Conservation (phyloP, 306 rosid genomes). For the Ormosia semicastrata region DNA sequence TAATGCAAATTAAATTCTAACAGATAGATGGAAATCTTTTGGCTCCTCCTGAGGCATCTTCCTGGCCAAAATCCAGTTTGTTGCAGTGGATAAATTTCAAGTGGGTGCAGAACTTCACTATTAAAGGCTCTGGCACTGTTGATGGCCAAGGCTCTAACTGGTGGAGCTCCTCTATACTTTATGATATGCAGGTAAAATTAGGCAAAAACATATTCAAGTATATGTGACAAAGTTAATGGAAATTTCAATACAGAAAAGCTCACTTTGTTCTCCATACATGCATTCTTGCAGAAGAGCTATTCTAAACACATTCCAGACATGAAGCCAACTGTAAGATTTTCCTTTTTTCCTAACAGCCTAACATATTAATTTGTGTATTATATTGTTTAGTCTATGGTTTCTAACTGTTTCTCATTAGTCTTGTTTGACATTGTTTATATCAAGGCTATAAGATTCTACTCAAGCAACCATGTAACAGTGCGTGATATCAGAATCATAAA, state of each 20-base stretch:
- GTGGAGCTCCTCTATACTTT: constrained; percentile 54
- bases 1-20: constrained; percentile 20
- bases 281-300: constrained; percentile 51
- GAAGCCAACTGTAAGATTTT: constrained; percentile 76
- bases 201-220: neutral
- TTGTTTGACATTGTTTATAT: constrained; percentile 2
- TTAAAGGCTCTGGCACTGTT: constrained; percentile 77
- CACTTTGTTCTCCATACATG: neutral
- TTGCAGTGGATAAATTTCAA: constrained; percentile 91
- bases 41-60: constrained; percentile 66
- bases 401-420: neutral
- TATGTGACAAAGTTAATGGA: neutral
- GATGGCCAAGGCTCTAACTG: constrained; percentile 85
- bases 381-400: neutral
- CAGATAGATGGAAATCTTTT: constrained; percentile 87
- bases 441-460: constrained; percentile 90
- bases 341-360: neutral
- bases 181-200: constrained; percentile 43
- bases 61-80: constrained; percentile 75
- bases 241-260: neutral
- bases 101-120: constrained; percentile 71
- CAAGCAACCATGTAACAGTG: constrained; percentile 58
- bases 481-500: constrained; percentile 64
- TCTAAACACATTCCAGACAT: constrained; percentile 43
- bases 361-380: neutral